Base-by-base conservation (phyloP, 495 filamentous ascomycete genomes). In the Penicillium crystallinum region DNA sequence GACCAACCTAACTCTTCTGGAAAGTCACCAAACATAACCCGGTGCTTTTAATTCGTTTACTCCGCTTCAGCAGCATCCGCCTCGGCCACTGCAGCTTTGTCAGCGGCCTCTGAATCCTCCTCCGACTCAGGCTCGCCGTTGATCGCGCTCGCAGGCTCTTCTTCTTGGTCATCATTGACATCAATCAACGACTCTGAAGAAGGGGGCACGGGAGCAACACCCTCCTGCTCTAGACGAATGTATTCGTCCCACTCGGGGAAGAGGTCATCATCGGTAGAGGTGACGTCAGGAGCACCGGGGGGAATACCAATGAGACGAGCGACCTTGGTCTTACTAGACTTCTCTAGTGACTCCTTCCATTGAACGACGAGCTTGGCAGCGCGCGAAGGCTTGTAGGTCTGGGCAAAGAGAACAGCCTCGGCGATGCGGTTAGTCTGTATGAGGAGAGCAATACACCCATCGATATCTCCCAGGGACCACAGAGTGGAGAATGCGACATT, bases 201-300 rank as follows among this genome's bases (percentile, higher is more conserved):
- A 6, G 71, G 59, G 3, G 71, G 71, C 36, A 71, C 68, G n/a
- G 68, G 62, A 6, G 57, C 62, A 15, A 53, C 57, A 0, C 84
- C 83, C 57, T 90, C 84, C 57, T 77, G 83, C 75, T 97, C 93
- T 43, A 96, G 60, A 60, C 74, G 79, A 58, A 97, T 64, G 73
- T 86, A 96, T 67, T 92, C 89, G 0, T 93, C 88, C 92, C 91
- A 97, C 59, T 96, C 90, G 0, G 92, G 91, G 74, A 97, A 98
- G 46, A 98, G 74, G 35, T 96, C 93, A 40, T 86, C 88, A 59
- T 98, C 93, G 38, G 91, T 86, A 6, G 75, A 77, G n/a, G 57
- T 45, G 15, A 71, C 62, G 19, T 70, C 74, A 2, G 74, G 76
- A 4, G 63, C 76, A 45, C 69, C 74, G 2, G 82, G 82, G 0